Conservation (phyloP, 129 eudicot species). For the Helianthus annuus region HanXRQr2.0-SUNRISE NC_035448.2:190885801-190886300, state of each 20-base stretch:
- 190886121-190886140: slow-evolving; percentile 45
- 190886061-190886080: slow-evolving; percentile 68
- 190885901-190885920: slow-evolving; percentile 74
- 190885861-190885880: slow-evolving; percentile 34
- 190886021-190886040: slow-evolving; percentile 41
- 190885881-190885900: slow-evolving; percentile 59
- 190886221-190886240: too few species aligned
- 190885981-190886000: slow-evolving; percentile 18
- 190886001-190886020: slow-evolving; percentile 39
- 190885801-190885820: slow-evolving; percentile 51
- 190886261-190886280: too few species aligned
- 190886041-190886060: slow-evolving; percentile 46
- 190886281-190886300: too few species aligned
- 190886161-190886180: too few species aligned
- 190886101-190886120: slow-evolving; percentile 40
- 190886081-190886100: slow-evolving; percentile 29
- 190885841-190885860: slow-evolving; percentile 38
- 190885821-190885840: slow-evolving; percentile 40
- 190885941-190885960: neutral
- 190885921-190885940: slow-evolving; percentile 50
- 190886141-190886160: too few species aligned
- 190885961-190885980: slow-evolving; percentile 1
- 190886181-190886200: too few species aligned
- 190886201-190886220: too few species aligned
- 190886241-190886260: too few species aligned